phyloP scores from a whole-genome alignment of 2,329 filamentous ascomycete species.

The Cladosporium sp. region DNA sequence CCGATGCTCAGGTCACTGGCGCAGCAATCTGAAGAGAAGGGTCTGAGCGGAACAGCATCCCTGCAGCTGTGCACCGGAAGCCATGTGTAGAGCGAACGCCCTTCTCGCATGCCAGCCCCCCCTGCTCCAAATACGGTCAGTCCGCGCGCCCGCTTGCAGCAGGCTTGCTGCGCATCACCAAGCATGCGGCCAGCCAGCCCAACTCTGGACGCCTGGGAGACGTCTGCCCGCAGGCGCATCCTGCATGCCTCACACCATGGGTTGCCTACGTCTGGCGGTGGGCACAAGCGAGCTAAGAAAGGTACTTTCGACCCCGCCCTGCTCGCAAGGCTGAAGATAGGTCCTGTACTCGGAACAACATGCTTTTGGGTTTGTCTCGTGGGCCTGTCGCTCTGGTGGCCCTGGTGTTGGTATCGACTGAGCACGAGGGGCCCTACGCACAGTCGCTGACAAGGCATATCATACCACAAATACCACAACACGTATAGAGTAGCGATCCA shows the following conservation, averaged over 20 bases:
- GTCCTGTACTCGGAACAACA: constrained; percentile 4
- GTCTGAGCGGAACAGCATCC: constrained; percentile 19
- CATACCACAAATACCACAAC: background rate
- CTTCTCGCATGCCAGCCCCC: constrained; percentile 20
- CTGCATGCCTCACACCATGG: constrained; percentile 19
- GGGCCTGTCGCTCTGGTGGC: background rate
- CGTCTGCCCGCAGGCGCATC: constrained; percentile 20
- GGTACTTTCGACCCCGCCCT: constrained; percentile 21
- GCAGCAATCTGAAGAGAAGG: constrained; percentile 19
- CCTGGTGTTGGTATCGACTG: constrained; percentile 12
- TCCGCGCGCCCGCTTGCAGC: constrained; percentile 17
- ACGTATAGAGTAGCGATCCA: constrained; percentile 6
- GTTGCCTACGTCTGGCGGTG: constrained; percentile 20
- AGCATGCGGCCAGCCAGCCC: constrained; percentile 10
- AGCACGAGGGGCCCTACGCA: constrained; percentile 9
- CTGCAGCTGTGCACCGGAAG: constrained; percentile 12
- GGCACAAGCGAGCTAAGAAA: constrained; percentile 19
- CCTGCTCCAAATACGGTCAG: constrained; percentile 22
- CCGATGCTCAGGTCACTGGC: constrained; percentile 21
- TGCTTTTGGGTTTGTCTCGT: constrained; percentile 15
- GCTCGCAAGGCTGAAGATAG: constrained; percentile 20
- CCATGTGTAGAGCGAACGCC: constrained; percentile 21
- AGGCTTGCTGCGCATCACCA: constrained; percentile 15
- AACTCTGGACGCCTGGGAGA: constrained; percentile 19
- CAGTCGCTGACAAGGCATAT: constrained; percentile 12